Percentiles rank a stretch among this genome's conserved stretches.
Evolutionary conservation across 2,329 filamentous ascomycete species (phyloP).

Genomic region (Arthrobotrys conoides): DNA sequence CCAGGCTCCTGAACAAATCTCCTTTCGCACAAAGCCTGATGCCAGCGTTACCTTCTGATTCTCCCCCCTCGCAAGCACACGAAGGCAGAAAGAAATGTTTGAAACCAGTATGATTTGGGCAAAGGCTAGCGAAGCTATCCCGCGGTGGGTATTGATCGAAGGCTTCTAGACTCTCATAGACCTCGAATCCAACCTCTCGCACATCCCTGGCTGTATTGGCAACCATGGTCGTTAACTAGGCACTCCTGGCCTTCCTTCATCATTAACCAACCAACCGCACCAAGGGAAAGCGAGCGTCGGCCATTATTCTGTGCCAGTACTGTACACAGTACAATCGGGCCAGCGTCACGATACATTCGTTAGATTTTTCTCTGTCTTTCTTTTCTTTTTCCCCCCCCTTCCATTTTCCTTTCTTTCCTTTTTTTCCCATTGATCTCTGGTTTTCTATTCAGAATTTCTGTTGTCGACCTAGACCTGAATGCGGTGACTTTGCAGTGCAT

Average conservation of each 20-base stretch:
- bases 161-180: slow-evolving; percentile 60
- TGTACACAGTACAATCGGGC: slow-evolving; percentile 31
- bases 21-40: slow-evolving; percentile 37
- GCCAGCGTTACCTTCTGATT: slow-evolving; percentile 43
- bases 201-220: slow-evolving; percentile 53
- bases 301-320: slow-evolving; percentile 52
- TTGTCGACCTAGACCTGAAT: slow-evolving; percentile 33
- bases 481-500: slow-evolving; percentile 46
- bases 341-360: slow-evolving; percentile 59
- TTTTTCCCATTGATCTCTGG: slow-evolving; percentile 1
- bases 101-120: slow-evolving; percentile 59
- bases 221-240: slow-evolving; percentile 57
- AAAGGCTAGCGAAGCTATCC: slow-evolving; percentile 61
- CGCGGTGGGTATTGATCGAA: slow-evolving; percentile 61
- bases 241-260: slow-evolving; percentile 54
- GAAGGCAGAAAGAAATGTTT: slow-evolving; percentile 60
- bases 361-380: slow-evolving; percentile 45
- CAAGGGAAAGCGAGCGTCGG: slow-evolving; percentile 43
- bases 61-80: slow-evolving; percentile 48
- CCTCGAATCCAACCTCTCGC: slow-evolving; percentile 49
- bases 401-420: slow-evolving; percentile 1
- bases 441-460: slow-evolving; percentile 21
- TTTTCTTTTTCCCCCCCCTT: not conserved
- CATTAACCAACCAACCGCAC: slow-evolving; percentile 52
- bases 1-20: slow-evolving; percentile 59